phyloP scores from a whole-genome alignment of 768 basidiomycete genomes.

The Suillus paluster region DNA sequence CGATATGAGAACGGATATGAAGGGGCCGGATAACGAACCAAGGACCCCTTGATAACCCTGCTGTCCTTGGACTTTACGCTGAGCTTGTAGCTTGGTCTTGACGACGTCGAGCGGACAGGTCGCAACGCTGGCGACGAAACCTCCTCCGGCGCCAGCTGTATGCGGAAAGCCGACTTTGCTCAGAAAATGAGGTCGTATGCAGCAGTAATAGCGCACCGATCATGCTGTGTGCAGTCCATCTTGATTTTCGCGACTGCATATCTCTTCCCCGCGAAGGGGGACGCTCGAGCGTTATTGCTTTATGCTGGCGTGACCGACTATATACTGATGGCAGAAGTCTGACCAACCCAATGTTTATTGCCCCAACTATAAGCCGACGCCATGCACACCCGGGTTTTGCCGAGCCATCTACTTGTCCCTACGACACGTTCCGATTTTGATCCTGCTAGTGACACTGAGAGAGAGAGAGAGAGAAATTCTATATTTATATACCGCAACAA shows the following conservation, averaged over 20 bases:
- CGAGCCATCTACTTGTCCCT: background rate
- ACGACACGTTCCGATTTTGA: background rate
- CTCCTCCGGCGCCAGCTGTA: constrained; percentile 92
- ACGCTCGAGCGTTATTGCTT: constrained; percentile 7
- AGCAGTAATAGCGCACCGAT: constrained; percentile 57
- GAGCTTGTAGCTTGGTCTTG: constrained; percentile 98
- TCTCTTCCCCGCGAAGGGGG: constrained; percentile 65
- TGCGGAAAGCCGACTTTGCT: constrained; percentile 1
- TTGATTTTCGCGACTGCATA: constrained; percentile 63
- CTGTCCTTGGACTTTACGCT: constrained; percentile 70
- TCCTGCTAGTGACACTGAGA: background rate
- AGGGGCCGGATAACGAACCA: constrained; percentile 50
- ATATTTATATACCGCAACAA: too few relatives aligned
- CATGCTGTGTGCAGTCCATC: constrained; percentile 82
- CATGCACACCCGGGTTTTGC: constrained; percentile 8
- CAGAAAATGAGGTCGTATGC: constrained; percentile 2
- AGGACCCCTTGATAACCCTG: constrained; percentile 76
- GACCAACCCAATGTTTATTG: constrained; percentile 2
- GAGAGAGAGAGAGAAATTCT: too few relatives aligned
- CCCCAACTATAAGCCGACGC: background rate
- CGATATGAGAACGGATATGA: constrained; percentile 16
- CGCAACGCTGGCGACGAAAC: constrained; percentile 88
- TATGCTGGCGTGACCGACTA: background rate
- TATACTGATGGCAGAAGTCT: background rate
- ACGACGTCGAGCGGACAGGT: constrained; percentile 98